A percentile compares a stretch with the other conserved stretches of the same genome.
These are phyloP conservation scores for Ophiognomonia clavigignenti-juglandacearum DNA, from an alignment of 2,329 filamentous ascomycete species.

Conservation along the genomic window DNA sequence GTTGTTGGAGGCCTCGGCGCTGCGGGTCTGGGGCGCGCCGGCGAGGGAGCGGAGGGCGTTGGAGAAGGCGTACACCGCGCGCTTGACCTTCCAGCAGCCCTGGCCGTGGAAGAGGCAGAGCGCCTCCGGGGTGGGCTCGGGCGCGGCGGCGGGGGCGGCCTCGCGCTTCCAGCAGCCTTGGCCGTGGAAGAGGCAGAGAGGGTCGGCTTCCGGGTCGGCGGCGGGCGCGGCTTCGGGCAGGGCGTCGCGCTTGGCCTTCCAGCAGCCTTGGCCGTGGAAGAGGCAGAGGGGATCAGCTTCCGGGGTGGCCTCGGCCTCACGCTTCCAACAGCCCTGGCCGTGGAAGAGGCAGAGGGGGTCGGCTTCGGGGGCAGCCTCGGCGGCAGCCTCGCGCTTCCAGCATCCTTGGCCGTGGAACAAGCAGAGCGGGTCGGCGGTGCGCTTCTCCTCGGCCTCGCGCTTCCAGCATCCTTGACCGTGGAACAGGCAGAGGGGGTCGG, in stretches of 20 bases:
- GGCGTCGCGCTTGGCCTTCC: conserved; percentile 19
- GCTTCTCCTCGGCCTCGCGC: conserved; percentile 18
- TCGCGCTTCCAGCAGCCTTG: conserved; percentile 36
- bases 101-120: conserved; percentile 26
- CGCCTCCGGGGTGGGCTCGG: conserved; percentile 14
- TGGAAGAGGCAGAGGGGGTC: conserved; percentile 11
- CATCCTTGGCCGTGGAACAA: conserved; percentile 26
- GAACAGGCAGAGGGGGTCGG: conserved; percentile 22
- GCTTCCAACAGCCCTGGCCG: conserved; percentile 14
- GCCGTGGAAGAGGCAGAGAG: conserved; percentile 23
- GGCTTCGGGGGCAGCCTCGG: conserved; percentile 13
- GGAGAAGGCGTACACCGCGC: conserved; percentile 30
- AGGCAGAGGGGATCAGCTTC: conserved; percentile 19
- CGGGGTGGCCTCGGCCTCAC: conserved; percentile 16
- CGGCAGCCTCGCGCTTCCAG: conserved; percentile 24
- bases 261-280: conserved; percentile 28
- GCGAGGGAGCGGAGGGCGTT: conserved; percentile 22
- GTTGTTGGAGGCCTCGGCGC: conserved; percentile 27
- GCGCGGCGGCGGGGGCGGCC: conserved; percentile 14
- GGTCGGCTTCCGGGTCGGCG: conserved; percentile 16
- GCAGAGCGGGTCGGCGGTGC: conserved; percentile 25
- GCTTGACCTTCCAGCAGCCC: conserved; percentile 39
- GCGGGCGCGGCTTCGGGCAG: conserved; percentile 15
- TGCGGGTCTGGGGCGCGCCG: conserved; percentile 23
- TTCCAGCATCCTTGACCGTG: conserved; percentile 31